phyloP scores from a whole-genome alignment of 208 protist genomes.

The Naegleria fowleri region DNA sequence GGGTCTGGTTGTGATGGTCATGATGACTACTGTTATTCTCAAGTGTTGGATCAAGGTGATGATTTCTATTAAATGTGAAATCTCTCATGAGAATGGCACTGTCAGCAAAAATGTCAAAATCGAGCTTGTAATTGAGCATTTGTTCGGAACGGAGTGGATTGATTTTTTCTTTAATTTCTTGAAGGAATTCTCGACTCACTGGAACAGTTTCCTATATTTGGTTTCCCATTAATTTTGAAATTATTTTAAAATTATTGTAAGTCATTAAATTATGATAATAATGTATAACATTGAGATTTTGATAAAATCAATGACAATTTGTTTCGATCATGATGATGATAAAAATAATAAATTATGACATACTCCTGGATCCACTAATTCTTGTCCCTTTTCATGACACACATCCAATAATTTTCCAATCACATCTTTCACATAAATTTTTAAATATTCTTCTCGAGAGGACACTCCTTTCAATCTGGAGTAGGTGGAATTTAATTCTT shows the following conservation, averaged over 20 bases:
- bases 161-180: background rate
- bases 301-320: no score
- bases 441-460: background rate
- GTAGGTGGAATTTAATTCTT: background rate
- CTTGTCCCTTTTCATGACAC: background rate
- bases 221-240: no score
- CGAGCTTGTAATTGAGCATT: background rate
- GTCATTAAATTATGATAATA: no score
- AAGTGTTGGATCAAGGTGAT: background rate
- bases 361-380: background rate
- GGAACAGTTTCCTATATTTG: background rate
- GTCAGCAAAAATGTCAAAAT: background rate
- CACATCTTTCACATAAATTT: background rate
- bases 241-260: no score
- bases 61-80: background rate
- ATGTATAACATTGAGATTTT: no score
- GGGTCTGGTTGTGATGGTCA: background rate
- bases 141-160: background rate
- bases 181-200: background rate
- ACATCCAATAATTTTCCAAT: background rate
- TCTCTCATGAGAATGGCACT: background rate
- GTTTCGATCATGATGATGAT: no score
- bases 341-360: no score
- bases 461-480: background rate
- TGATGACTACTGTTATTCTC: no score